Base-by-base conservation (phyloP, 2,329 filamentous ascomycete species). In the Rhexocercosporidium sp. region DNA sequence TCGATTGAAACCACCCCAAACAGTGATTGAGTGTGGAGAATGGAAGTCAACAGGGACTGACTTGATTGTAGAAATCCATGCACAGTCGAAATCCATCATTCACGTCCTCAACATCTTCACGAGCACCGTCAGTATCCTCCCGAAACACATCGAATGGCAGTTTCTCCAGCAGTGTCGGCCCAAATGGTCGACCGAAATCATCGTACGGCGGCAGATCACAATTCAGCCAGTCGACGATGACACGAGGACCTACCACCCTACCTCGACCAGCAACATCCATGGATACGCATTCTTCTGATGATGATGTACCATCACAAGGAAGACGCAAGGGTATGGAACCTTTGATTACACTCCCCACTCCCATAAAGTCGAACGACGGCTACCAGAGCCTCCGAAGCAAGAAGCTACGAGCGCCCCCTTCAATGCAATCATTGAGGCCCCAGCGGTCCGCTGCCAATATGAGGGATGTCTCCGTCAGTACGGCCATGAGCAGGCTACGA, bases 131-230 rank as follows among this genome's bases (percentile, higher is more conserved):
- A 64, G 77, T 76, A 65, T 77, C 80, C 39, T 81, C 83, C 68
- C 79, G 80, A 74, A 78, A 79, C 73, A 79, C 78, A 57, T 79
- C 81, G 59, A 80, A 81, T 62, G 83, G 80, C 69, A 82, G 81
- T 68, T 88, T 89, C 69, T 82, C 85, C 16, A 86, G 83, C 68
- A 90, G 86, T 73, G 77, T 88, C 31, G 87, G 88, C 1, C 82
- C 84, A 14, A 83, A 82, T 51, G 72, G 77, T 20, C 84, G 87
- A 70, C 81, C 85, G 16, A 78, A 80, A 6, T 77, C 81, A 20
- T 71, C 79, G 5, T 73, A 79, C 67, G 79, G 75, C 41, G 72
- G 64, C 76, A 67, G 82, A 77, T 84, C 86, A 3, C 82, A 86
- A 69, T 81, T 78, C 56, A 79, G 75, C 70, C 83, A 84, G 68